Evolutionary conservation across 2,329 filamentous ascomycete species (phyloP).

Genomic region (Colletotrichum gloeosporioides): DNA sequence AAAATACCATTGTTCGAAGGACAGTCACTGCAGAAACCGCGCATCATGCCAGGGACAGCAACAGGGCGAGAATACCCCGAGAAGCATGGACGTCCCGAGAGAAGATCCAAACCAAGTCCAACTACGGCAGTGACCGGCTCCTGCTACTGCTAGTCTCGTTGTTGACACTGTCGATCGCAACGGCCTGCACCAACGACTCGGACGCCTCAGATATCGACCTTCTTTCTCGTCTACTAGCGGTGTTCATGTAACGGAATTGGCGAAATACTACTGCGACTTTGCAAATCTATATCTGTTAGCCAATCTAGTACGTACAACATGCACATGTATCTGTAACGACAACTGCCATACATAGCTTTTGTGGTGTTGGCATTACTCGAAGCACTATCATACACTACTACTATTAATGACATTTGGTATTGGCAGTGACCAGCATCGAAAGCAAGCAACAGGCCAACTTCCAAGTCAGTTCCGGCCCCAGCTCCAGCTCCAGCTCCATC

Average conservation of each 20-base stretch:
- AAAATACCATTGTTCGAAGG: background rate
- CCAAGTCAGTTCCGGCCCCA: background rate
- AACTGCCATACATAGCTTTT: background rate
- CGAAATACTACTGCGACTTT: background rate
- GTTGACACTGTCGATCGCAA: background rate
- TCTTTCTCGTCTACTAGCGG: background rate
- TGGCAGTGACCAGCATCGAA: background rate
- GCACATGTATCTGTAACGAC: conserved; percentile 3
- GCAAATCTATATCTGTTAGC: background rate
- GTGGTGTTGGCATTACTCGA: conserved; percentile 1
- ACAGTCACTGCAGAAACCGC: background rate
- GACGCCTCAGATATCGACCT: background rate
- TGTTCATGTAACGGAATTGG: background rate
- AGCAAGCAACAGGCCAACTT: background rate
- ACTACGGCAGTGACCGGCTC: background rate
- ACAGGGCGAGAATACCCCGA: background rate
- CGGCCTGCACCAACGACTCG: background rate
- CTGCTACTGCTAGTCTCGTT: background rate
- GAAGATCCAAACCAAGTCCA: background rate
- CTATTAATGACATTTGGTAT: background rate
- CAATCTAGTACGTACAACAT: background rate
- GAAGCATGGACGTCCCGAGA: background rate
- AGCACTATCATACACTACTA: background rate
- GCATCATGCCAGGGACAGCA: conserved; percentile 13
- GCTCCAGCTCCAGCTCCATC: background rate